Evolutionary conservation across 176 grass and related monocot genomes (phyloP), one percentile per base, ranked within the genome.

Genomic region (Luzula sylvatica): DNA sequence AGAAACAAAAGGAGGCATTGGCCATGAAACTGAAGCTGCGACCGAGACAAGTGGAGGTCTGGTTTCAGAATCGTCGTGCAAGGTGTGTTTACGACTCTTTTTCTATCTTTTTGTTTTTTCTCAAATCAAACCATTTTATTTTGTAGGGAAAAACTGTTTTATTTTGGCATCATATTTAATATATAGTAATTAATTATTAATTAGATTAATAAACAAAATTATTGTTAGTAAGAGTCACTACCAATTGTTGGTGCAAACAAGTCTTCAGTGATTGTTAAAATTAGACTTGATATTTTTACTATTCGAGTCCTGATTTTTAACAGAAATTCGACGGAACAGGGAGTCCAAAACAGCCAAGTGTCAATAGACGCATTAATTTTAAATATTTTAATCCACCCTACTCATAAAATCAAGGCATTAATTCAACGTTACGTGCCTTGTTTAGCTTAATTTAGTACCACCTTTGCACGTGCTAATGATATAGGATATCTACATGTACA

Each of bases 1-100:
- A 98, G 92, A 98, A 80, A 55, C 92, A 98, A 41, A 98, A 98
- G 78, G 92, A 87, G 65, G 75, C 85, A 46, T 66, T 98, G 69
- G 85, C 92, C 6, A 54, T 66, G 64, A 98, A 90, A 64, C 75
- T 98, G 78, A 70, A 80, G 81, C 75, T 98, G 65, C 56, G 78
- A 56, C 81, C 81, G 32, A 77, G 92, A 67, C 92, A 98, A 41
- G 92, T 98, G 65, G 92, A 98, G 73, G 92, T 98, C 38, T 98
- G 92, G 92, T 98, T 90, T 48, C 92, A 98, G 65, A 98, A 98
- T 71, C 92, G 86, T 52, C 81, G 92, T 75, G 92, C 92, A 67
- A 86, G 92, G 92, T 98, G 69, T 43, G 22, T 47, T 28, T 49
- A n/a, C n/a, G n/a, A 50, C 8, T 15, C n/a, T 4, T 64, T 20